Percentiles rank a stretch among this genome's conserved stretches.
Conservation (phyloP, 768 basidiomycete genomes). For the Nidularia sp. region DNA sequence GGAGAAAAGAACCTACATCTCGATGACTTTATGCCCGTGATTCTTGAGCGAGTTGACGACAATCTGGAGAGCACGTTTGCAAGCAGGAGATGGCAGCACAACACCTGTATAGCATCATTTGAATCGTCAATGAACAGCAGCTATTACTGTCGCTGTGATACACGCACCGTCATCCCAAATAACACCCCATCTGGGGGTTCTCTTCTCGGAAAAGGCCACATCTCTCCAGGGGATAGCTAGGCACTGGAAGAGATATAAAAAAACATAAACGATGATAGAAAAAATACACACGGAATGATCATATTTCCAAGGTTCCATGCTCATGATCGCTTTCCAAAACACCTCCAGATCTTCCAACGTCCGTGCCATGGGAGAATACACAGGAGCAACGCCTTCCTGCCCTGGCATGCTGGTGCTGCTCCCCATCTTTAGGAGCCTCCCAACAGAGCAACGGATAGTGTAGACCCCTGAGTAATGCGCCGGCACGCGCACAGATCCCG, state of each 20-base stretch:
- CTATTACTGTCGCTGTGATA: no score
- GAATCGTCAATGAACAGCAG: neutral
- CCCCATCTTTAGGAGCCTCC: slow-evolving; percentile 45
- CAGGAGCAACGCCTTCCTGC: slow-evolving; percentile 52
- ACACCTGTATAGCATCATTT: slow-evolving; percentile 31
- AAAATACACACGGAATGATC: slow-evolving; percentile 39
- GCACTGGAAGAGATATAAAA: slow-evolving; percentile 19
- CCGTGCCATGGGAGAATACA: slow-evolving; percentile 59
- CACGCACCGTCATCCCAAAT: slow-evolving; percentile 57
- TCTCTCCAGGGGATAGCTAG: slow-evolving; percentile 38
- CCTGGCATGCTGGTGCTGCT: slow-evolving; percentile 44
- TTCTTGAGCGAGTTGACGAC: slow-evolving; percentile 40
- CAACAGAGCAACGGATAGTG: slow-evolving; percentile 46
- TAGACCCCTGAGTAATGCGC: slow-evolving; percentile 65
- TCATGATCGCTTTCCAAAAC: slow-evolving; percentile 57
- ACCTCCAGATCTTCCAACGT: slow-evolving; percentile 47
- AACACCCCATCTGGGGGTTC: slow-evolving; percentile 50
- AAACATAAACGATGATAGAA: slow-evolving; percentile 20
- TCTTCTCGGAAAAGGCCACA: slow-evolving; percentile 20
- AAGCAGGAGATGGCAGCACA: slow-evolving; percentile 56
- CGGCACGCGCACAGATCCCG: slow-evolving; percentile 64
- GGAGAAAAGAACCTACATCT: slow-evolving; percentile 30
- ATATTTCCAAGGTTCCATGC: slow-evolving; percentile 63
- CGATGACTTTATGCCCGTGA: slow-evolving; percentile 45
- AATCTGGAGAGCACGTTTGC: slow-evolving; percentile 44